Conservation (phyloP, 2,329 filamentous ascomycete species). For the Trichoderma polysporum region DNA sequence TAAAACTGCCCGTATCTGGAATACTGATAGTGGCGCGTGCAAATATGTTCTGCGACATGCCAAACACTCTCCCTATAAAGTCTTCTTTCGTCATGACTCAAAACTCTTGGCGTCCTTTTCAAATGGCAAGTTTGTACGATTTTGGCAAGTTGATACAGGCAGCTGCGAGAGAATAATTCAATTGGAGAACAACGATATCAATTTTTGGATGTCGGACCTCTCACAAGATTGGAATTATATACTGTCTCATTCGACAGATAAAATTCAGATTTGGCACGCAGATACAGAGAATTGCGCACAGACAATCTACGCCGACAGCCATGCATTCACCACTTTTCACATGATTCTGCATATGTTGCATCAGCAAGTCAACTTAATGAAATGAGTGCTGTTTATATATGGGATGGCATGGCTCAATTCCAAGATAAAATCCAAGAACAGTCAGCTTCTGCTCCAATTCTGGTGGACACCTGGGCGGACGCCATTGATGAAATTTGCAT, state of each 20-base stretch:
- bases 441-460: no score
- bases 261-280: background rate
- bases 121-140: background rate
- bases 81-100: background rate
- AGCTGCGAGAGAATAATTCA: background rate
- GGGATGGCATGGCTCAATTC: background rate
- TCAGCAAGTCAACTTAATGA: background rate
- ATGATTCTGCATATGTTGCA: background rate
- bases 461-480: background rate
- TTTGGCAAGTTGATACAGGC: background rate
- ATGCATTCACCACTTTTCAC: background rate
- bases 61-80: rapidly evolving
- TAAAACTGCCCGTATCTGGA: background rate
- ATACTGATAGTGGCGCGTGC: background rate
- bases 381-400: background rate
- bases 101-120: background rate
- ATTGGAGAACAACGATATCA: no score
- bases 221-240: background rate
- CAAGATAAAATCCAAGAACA: no score
- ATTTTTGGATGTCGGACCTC: background rate
- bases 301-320: background rate
- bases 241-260: background rate
- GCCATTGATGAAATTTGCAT: background rate
- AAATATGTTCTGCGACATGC: no score
- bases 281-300: background rate